Evolutionary conservation across 1,139 yeast species (phyloP), one percentile per base, ranked within the genome.

Genomic region (Suhomyces maxii): DNA sequence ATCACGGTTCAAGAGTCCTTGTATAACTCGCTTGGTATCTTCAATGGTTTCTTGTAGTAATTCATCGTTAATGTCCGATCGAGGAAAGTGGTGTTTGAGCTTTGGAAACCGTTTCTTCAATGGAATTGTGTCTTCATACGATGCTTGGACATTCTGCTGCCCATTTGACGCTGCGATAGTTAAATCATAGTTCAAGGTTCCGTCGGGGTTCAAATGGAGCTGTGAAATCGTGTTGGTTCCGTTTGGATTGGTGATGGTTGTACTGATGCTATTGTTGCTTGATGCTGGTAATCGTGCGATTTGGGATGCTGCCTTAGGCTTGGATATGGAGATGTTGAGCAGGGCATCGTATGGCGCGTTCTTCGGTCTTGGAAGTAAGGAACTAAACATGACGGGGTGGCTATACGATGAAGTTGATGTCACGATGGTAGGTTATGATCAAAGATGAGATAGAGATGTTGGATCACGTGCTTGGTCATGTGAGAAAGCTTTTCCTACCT

Each of bases 61-160:
- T 26, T 63, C 65, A 46, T 71, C 71, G 7, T 60, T 59, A 6
- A 63, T 45, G 13, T 58, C 51, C 40, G 63, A 59, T 25, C 72
- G 59, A 1, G 80, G 80, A 47, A 75, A 75, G 45, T 64, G 61
- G 48, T 74, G 79, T 33, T 65, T 67, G 47, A 75, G 58, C 40
- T 69, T 65, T 12, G 79, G 79, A 46, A 58, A 73, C 44, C 67
- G 58, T 40, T 56, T 56, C 50, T 75, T 75, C 40, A 75, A 58
- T 0, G 79, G 79, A 5, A 75, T 64, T 1, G 79, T 74, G 39
- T 71, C 76, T 42, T 68, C 71, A 48, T 64, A 67, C 1, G 71
- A 54, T 1, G 69, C 56, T 44, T 67, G 69, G 12, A 58, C 62
- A n/a, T 42, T 48, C 28, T 44, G 40, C 11, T 48, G 46, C 5